phyloP scores from a whole-genome alignment of 2,329 filamentous ascomycete genomes.

The Colletotrichum eleusines region DNA sequence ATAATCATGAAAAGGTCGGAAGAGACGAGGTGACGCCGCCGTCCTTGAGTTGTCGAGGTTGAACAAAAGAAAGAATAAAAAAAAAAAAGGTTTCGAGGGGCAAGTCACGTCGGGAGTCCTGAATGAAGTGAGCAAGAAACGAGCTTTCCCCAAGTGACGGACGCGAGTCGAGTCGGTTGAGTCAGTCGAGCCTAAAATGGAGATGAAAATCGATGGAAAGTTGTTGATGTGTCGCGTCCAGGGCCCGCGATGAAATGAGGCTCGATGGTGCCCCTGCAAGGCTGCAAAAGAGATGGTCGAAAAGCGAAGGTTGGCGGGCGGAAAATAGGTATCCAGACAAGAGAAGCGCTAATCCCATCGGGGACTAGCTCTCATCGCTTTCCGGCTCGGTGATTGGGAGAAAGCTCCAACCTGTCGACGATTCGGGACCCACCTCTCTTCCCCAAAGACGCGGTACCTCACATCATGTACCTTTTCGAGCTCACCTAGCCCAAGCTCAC shows the following conservation, averaged over 20 bases:
- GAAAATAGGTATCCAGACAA: conserved; percentile 37
- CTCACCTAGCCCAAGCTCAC: conserved; percentile 10
- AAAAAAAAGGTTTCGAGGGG: not conserved
- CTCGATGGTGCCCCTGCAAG: conserved; percentile 31
- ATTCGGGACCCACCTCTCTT: not conserved
- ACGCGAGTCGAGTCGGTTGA: not conserved
- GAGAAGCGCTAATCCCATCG: not conserved
- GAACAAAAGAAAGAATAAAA: not conserved
- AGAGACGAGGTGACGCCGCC: not conserved
- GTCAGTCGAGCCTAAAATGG: no score
- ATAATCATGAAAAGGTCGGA: conserved; percentile 2
- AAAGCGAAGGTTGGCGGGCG: conserved; percentile 31
- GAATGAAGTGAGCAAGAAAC: no score
- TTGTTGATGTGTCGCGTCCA: conserved; percentile 32
- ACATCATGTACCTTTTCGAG: conserved; percentile 17
- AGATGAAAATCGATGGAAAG: conserved; percentile 23
- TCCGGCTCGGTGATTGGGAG: conserved; percentile 16
- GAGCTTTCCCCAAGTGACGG: no score
- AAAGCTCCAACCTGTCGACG: not conserved
- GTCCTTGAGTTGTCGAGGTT: not conserved
- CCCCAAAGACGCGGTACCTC: conserved; percentile 10
- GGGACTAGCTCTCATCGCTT: not conserved
- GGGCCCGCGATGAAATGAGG: conserved; percentile 28
- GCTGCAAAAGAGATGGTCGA: conserved; percentile 21
- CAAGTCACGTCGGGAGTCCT: not conserved